Conservation (phyloP, 805 yeast genomes). For the Candida khao-thaluensis region DNA sequence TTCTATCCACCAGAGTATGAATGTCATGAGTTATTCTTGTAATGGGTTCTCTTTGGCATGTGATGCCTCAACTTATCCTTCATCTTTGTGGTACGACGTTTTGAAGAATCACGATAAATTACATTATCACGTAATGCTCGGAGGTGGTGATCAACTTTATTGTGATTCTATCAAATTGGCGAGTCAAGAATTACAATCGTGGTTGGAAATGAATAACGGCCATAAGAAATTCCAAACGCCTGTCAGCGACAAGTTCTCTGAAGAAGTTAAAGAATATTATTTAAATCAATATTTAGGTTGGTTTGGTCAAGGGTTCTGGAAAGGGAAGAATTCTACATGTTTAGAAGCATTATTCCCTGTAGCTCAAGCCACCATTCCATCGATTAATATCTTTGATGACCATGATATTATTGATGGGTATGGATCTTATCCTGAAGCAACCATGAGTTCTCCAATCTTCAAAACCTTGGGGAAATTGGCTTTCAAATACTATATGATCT, state of each 20-base stretch:
- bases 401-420: constrained; percentile 97
- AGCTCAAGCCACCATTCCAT: constrained; percentile 81
- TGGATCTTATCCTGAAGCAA: constrained; percentile 78
- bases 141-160: constrained; percentile 96
- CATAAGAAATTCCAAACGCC: constrained; percentile 38
- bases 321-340: constrained; percentile 64
- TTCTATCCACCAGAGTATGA: constrained; percentile 63
- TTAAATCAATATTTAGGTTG: constrained; percentile 74
- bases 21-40: constrained; percentile 80
- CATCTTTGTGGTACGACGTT: constrained; percentile 86
- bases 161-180: constrained; percentile 74
- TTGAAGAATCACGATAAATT: constrained; percentile 55
- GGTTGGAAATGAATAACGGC: constrained; percentile 60
- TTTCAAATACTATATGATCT: constrained; percentile 81
- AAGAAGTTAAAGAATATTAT: constrained; percentile 65
- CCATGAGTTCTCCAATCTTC: constrained; percentile 73
- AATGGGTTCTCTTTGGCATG: constrained; percentile 83
- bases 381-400: constrained; percentile 85
- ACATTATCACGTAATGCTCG: constrained; percentile 88
- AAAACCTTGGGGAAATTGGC: constrained; percentile 74
- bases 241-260: constrained; percentile 47
- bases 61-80: constrained; percentile 63
- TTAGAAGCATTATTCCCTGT: constrained; percentile 66
- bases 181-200: constrained; percentile 52
- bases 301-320: constrained; percentile 91